These are phyloP conservation scores for Yarrowia sp. DNA, from an alignment of 805 yeast species.

Conservation along the genomic window DNA sequence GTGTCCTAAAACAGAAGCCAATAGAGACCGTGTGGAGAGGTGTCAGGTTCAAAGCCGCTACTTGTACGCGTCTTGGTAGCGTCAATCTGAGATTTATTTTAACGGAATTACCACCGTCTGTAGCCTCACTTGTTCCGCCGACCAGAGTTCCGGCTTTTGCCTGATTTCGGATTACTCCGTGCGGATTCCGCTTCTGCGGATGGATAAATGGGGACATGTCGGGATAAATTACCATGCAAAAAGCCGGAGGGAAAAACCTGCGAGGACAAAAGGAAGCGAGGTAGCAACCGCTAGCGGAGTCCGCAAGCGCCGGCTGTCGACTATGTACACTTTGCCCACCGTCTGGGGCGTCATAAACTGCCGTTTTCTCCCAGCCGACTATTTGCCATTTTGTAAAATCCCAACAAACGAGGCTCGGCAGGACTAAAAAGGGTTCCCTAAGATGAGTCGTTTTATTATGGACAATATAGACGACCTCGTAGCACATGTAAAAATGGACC, in stretches of 20 bases:
- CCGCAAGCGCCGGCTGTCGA: background rate
- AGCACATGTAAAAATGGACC: background rate
- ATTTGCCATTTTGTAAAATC: background rate
- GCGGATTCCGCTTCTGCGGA: conserved; percentile 22
- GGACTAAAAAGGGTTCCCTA: too few relatives aligned
- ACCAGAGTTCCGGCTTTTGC: background rate
- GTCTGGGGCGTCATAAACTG: background rate
- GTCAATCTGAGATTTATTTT: too few relatives aligned
- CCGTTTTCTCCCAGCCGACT: background rate
- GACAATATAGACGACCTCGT: background rate
- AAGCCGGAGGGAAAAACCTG: too few relatives aligned
- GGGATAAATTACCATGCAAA: conserved; percentile 2
- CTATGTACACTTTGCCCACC: background rate
- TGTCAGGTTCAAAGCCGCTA: too few relatives aligned
- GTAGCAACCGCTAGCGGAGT: background rate
- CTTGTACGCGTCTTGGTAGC: too few relatives aligned
- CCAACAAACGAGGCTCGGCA: background rate
- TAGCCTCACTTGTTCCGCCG: background rate
- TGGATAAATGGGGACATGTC: conserved; percentile 5
- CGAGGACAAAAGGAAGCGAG: background rate
- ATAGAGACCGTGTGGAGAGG: background rate
- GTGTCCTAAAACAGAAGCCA: conserved; percentile 1
- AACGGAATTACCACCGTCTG: too few relatives aligned
- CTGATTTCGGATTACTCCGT: background rate
- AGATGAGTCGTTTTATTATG: background rate